phyloP scores from a whole-genome alignment of 441 rosid genomes.

The Eruca vesicaria region DNA sequence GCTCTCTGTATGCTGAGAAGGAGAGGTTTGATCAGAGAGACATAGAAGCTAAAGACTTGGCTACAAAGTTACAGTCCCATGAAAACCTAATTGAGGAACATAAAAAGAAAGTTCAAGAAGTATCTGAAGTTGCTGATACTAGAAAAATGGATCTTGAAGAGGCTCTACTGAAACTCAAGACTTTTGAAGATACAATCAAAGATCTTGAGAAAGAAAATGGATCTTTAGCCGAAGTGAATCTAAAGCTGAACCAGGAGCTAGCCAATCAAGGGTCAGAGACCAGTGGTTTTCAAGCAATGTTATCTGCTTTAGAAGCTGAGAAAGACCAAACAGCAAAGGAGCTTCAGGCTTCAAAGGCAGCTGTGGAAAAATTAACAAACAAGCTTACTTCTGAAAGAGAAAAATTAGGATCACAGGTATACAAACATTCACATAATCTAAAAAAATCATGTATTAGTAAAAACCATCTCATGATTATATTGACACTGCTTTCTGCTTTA shows the following conservation, averaged over 20 bases:
- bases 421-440: not conserved
- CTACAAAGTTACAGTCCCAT: conserved; percentile 46
- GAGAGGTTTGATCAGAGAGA: conserved; percentile 45
- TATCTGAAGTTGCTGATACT: conserved; percentile 49
- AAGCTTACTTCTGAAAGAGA: conserved; percentile 64
- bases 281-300: conserved; percentile 48
- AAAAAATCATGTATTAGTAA: not conserved
- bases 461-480: conserved; percentile 4
- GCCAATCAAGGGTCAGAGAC: conserved; percentile 58
- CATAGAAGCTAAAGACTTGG: conserved; percentile 52
- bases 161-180: conserved; percentile 45
- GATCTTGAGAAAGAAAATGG: conserved; percentile 71
- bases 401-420: conserved; percentile 75
- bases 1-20: conserved; percentile 45
- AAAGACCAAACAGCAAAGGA: conserved; percentile 61
- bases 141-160: conserved; percentile 60
- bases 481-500: conserved; percentile 31
- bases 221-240: conserved; percentile 69
- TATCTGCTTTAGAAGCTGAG: conserved; percentile 48
- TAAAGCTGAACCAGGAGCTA: conserved; percentile 68
- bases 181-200: conserved; percentile 51
- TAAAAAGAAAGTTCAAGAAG: conserved; percentile 55
- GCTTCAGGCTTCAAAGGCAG: conserved; percentile 55
- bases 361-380: conserved; percentile 55
- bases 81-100: conserved; percentile 50